Base-by-base conservation (phyloP, 2,329 filamentous ascomycete genomes). In the Claviceps digitariae region DNA sequence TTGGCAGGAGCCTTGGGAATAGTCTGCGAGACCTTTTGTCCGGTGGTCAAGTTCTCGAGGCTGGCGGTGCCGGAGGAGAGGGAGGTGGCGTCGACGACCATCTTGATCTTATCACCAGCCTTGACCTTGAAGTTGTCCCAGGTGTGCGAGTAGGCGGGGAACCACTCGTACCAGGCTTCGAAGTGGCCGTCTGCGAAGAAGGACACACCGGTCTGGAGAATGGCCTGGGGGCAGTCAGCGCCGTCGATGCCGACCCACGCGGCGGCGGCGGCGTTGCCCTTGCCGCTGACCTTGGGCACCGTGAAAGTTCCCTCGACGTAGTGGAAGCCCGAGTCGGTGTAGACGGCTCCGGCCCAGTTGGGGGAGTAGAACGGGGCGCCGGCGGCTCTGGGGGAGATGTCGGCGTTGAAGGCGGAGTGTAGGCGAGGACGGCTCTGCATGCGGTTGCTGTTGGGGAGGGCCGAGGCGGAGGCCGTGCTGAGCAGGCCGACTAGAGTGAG, bases 241-340 rank as follows among this genome's bases (percentile, higher is more conserved):
- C 72, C 72, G 38, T 75, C 72, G 49, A 75, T 74, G 15, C 72
- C 72, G 12, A 75, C 72, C 72, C 72, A 74, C 10, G 69, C 70
- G 9, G 71, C 59, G 36, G 58, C 54, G 55, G 61, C 53, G 45
- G 57, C 43, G 15, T 54, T 55, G 20, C 27, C 9, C 21, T 31
- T 41, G 23, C 63, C 62, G 38, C 50, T 57, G 25, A 57, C 60
- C 13, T 59, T 48, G 29, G 63, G 64, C 3, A 66, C 62, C 8
- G 56, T 63, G 52, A 66, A 61, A 50, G 63, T 66, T 10, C 63
- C 64, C 29, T 57, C 57, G 12, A 66, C 62, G 17, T 59, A 56
- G 55, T 55, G 63, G 57, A 60, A 63, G 21, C 61, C 61, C 7
- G 15, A 56, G 29, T 61, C 62, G 25, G 56, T 61, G 50, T 61